Conservation (phyloP, 805 yeast genomes). For the Hanseniaspora thailandica region DNA sequence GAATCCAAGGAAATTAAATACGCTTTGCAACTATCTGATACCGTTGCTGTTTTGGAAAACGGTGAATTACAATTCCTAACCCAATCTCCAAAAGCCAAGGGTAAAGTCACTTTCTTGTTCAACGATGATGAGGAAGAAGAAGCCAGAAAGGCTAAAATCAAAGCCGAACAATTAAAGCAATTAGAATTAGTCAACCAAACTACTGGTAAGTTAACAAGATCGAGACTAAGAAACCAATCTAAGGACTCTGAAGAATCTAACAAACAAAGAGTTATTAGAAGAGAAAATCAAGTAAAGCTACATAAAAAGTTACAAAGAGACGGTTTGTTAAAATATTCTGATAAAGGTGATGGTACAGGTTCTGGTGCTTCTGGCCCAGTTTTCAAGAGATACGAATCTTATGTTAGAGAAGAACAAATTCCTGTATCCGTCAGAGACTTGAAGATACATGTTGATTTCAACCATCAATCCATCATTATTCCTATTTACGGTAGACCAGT, state of each 20-base stretch:
- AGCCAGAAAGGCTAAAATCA: conserved; percentile 24
- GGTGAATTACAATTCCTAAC: conserved; percentile 50
- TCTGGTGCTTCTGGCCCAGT: conserved; percentile 40
- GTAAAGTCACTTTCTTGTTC: conserved; percentile 74
- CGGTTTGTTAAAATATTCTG: conserved; percentile 71
- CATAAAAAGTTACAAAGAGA: conserved; percentile 79
- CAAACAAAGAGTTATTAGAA: conserved; percentile 54
- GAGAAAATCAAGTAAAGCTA: conserved; percentile 67
- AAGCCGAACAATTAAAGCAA: conserved; percentile 19
- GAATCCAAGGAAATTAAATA: conserved; percentile 48
- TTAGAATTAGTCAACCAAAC: conserved; percentile 22
- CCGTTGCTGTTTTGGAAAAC: conserved; percentile 44
- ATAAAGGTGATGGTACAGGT: conserved; percentile 56
- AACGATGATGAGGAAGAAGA: conserved; percentile 49
- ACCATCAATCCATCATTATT: conserved; percentile 74
- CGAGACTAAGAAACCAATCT: conserved; percentile 68
- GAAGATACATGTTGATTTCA: conserved; percentile 75
- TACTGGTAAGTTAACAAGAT: conserved; percentile 57
- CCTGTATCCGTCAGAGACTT: conserved; percentile 74
- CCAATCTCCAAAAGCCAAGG: conserved; percentile 54
- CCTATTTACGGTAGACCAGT: conserved; percentile 95
- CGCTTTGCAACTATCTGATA: conserved; percentile 67
- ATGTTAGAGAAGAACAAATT: conserved; percentile 83
- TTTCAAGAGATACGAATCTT: conserved; percentile 90
- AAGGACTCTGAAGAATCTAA: conserved; percentile 56